Conservation (phyloP, 129 eudicot species). For the Tanacetum coccineum region DNA sequence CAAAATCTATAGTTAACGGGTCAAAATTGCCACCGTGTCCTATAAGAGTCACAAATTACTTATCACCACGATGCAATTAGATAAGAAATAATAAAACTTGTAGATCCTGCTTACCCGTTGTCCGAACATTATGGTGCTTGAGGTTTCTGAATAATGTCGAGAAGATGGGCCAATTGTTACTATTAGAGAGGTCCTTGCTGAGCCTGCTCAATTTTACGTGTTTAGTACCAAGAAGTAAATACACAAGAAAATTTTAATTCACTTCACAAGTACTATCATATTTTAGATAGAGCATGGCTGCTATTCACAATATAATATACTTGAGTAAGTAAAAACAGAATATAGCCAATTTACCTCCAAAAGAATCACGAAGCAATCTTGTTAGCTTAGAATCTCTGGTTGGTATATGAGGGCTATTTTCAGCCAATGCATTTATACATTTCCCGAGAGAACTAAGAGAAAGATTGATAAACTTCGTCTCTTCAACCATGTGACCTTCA, state of each 20-base stretch:
- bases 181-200: constrained; percentile 93
- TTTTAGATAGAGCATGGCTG: not conserved
- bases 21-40: not conserved
- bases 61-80: not conserved
- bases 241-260: not conserved
- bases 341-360: constrained; percentile 69
- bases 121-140: constrained; percentile 95
- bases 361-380: constrained; percentile 93
- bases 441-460: constrained; percentile 95
- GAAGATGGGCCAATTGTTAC: constrained; percentile 89
- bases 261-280: not conserved
- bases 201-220: constrained; percentile 51
- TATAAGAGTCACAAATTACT: no score
- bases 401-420: constrained; percentile 93
- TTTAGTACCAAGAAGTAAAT: constrained; percentile 18
- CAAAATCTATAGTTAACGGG: not conserved
- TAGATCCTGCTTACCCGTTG: constrained; percentile 65
- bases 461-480: constrained; percentile 94
- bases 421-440: constrained; percentile 96
- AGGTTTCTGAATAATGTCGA: constrained; percentile 81
- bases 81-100: constrained; percentile 6
- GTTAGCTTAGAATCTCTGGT: constrained; percentile 95
- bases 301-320: constrained; percentile 19
- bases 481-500: constrained; percentile 91
- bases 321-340: constrained; percentile 17